Conservation (phyloP, 257 asterid species). For the Fraxinus anomala region DNA sequence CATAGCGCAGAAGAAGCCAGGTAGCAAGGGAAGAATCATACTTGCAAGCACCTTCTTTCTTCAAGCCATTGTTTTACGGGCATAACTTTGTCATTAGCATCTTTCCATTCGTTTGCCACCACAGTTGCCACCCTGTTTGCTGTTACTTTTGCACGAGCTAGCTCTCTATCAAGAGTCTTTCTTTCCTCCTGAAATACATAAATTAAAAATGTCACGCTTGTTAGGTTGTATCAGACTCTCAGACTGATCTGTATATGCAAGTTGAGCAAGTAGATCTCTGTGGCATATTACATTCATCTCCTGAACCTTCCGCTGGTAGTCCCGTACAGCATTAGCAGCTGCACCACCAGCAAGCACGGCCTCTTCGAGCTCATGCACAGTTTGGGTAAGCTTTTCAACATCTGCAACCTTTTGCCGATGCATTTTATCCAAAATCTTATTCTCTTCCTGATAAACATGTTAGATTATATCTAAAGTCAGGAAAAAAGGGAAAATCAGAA, state of each 20-base stretch:
- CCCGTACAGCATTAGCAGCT: constrained; percentile 98
- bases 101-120: constrained; percentile 99
- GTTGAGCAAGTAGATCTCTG: background rate
- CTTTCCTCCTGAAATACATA: constrained; percentile 72
- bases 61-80: constrained; percentile 99
- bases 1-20: constrained; percentile 13
- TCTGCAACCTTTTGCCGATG: constrained; percentile 97
- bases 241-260: constrained; percentile 15
- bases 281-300: constrained; percentile 81
- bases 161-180: constrained; percentile 95
- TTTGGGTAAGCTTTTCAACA: constrained; percentile 95
- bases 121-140: constrained; percentile 99
- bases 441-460: constrained; percentile 72
- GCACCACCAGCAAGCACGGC: constrained; percentile 99
- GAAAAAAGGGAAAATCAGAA: constrained; percentile 12
- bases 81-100: constrained; percentile 96
- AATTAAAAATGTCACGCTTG: constrained; percentile 14
- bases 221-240: constrained; percentile 25
- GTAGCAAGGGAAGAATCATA: constrained; percentile 25
- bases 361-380: constrained; percentile 97
- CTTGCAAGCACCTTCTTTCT: constrained; percentile 93
- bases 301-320: constrained; percentile 97
- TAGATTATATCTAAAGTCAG: constrained; percentile 16
- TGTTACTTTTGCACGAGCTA: constrained; percentile 97
- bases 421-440: constrained; percentile 89